phyloP scores from a whole-genome alignment of 768 basidiomycete species.

The Amanita pseudoporphyria region DNA sequence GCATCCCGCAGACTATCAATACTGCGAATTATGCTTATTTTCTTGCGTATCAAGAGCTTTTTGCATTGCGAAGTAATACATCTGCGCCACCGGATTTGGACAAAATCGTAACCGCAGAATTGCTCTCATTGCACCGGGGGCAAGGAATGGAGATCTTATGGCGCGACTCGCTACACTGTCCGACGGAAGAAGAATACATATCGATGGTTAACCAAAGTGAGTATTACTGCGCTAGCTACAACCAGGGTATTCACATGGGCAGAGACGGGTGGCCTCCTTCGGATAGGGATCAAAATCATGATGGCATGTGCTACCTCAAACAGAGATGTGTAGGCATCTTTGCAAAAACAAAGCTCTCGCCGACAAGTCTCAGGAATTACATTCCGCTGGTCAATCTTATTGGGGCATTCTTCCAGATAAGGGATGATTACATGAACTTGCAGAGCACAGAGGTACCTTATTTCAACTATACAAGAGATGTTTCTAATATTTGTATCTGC shows the following conservation, averaged over 20 bases:
- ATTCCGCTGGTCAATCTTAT: conserved; percentile 90
- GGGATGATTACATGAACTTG: conserved; percentile 97
- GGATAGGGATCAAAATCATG: conserved; percentile 92
- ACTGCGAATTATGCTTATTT: conserved; percentile 97
- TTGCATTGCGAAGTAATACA: conserved; percentile 36
- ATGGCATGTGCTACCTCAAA: conserved; percentile 78
- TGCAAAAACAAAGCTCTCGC: neutral
- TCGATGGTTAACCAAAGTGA: conserved; percentile 94
- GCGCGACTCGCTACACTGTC: conserved; percentile 89
- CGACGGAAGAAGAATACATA: conserved; percentile 91
- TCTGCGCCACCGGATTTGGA: conserved; percentile 39
- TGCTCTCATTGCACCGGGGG: conserved; percentile 82
- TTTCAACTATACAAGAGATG: neutral
- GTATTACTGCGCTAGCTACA: neutral
- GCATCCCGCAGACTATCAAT: conserved; percentile 98
- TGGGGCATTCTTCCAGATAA: conserved; percentile 88
- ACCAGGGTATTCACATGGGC: neutral
- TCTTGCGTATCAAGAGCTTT: conserved; percentile 81
- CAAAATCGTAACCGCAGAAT: conserved; percentile 65
- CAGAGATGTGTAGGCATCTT: conserved; percentile 37
- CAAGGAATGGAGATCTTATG: conserved; percentile 93
- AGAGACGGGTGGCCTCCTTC: conserved; percentile 94
- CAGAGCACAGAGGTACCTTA: conserved; percentile 67
- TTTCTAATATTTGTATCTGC: neutral
- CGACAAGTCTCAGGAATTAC: conserved; percentile 52